These are phyloP conservation scores for Lycium ferocissimum DNA, from an alignment of 257 asterid genomes.

Conservation along the genomic window DNA sequence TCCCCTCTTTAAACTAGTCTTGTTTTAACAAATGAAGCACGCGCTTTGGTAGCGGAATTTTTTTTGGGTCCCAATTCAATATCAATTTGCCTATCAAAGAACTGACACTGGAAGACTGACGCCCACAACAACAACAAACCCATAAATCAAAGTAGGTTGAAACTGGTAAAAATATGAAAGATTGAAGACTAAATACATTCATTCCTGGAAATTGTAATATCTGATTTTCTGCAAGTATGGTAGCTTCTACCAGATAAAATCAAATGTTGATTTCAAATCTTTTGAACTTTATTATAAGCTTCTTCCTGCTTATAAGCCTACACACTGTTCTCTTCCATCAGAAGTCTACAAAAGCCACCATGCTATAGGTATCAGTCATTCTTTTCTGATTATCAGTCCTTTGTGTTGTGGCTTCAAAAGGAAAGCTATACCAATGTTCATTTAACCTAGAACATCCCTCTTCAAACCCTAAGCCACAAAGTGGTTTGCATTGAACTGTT, in stretches of 20 bases:
- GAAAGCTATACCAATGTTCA: background rate
- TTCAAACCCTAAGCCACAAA: background rate
- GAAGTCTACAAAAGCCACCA: background rate
- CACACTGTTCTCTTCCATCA: background rate
- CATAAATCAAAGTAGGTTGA: background rate
- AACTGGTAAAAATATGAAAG: background rate
- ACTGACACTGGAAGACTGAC: background rate
- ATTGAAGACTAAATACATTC: background rate
- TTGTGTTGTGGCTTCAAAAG: background rate
- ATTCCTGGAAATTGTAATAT: background rate
- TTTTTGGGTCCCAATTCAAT: background rate
- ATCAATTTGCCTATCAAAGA: conserved; percentile 1
- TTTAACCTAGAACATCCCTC: background rate
- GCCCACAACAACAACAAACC: background rate
- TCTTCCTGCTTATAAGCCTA: background rate
- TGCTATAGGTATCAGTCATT: background rate
- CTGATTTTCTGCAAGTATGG: background rate
- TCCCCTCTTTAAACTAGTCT: background rate
- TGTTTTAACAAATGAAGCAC: background rate
- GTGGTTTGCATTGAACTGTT: background rate
- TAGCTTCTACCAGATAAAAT: background rate
- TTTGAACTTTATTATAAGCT: background rate
- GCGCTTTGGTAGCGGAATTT: background rate
- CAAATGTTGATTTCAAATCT: background rate
- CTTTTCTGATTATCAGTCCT: background rate